Percentiles rank a stretch among this genome's conserved stretches.
phyloP scores from a whole-genome alignment of 371 early-diverging fungal genomes.

The Mucor sp. region DNA sequence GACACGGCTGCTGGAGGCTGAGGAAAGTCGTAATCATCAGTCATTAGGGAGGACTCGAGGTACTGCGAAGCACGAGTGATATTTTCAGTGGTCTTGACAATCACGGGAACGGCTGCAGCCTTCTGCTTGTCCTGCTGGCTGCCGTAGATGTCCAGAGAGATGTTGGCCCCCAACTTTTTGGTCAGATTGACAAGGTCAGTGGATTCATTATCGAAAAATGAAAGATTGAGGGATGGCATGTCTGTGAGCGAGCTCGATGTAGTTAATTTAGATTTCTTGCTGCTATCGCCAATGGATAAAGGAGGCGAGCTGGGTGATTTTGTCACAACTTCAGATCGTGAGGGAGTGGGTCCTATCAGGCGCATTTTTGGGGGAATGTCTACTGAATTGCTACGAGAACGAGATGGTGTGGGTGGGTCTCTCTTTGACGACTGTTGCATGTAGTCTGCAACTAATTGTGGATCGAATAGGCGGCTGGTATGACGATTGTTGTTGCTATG shows the following conservation, averaged over 20 bases:
- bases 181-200: constrained; percentile 45
- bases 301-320: constrained; percentile 24
- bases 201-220: constrained; percentile 51
- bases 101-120: constrained; percentile 6
- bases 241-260: constrained; percentile 6
- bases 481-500: constrained; percentile 2
- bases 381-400: constrained; percentile 43
- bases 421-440: constrained; percentile 4
- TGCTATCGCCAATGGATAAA: constrained; percentile 13
- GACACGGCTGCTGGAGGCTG: constrained; percentile 2
- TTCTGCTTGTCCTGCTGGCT: constrained; percentile 11
- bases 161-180: constrained; percentile 40
- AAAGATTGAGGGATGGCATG: constrained; percentile 35
- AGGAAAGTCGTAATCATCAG: constrained; percentile 17
- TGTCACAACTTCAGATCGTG: constrained; percentile 24
- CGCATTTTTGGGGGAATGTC: constrained; percentile 25
- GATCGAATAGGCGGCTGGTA: constrained; percentile 16
- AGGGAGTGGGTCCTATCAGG: constrained; percentile 12
- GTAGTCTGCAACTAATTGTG: constrained; percentile 12
- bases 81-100: constrained; percentile 24
- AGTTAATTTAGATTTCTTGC: constrained; percentile 4
- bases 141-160: constrained; percentile 23
- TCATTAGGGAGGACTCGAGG: constrained; percentile 22
- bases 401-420: constrained; percentile 36
- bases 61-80: constrained; percentile 27